Evolutionary conservation across 768 basidiomycete species (phyloP).

Genomic region (Butyriboletus loyo): DNA sequence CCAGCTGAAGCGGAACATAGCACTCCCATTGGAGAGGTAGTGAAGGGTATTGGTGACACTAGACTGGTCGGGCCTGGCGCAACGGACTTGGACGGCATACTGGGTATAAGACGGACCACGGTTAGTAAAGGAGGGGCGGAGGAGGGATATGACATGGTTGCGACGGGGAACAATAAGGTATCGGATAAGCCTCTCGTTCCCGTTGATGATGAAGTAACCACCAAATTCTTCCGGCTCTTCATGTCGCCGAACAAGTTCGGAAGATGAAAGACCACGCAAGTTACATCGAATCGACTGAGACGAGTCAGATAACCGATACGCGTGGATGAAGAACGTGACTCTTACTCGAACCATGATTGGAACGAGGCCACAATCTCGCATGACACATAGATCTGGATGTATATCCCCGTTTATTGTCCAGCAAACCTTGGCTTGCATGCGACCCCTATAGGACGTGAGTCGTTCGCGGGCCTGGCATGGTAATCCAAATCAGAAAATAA

Average conservation of each 20-base stretch:
- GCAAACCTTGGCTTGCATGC: slow-evolving; percentile 81
- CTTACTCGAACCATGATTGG: slow-evolving; percentile 97
- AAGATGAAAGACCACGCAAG: slow-evolving; percentile 78
- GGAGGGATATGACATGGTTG: slow-evolving; percentile 91
- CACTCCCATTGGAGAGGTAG: slow-evolving; percentile 93
- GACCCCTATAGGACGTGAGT: slow-evolving; percentile 85
- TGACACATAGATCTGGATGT: slow-evolving; percentile 64
- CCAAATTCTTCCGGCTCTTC: slow-evolving; percentile 99
- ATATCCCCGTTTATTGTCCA: slow-evolving; percentile 73
- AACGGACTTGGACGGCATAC: slow-evolving; percentile 93
- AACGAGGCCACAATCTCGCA: slow-evolving; percentile 83
- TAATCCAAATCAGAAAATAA: slow-evolving; percentile 7
- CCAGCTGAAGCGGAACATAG: slow-evolving; percentile 97
- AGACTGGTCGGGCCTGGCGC: slow-evolving; percentile 90
- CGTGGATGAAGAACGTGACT: slow-evolving; percentile 10
- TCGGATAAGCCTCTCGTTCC: slow-evolving; percentile 97
- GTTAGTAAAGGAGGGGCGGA: slow-evolving; percentile 86
- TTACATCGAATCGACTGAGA: slow-evolving; percentile 87
- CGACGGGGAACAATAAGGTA: slow-evolving; percentile 95
- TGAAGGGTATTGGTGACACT: slow-evolving; percentile 95
- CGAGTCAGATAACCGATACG: neutral
- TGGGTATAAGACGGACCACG: slow-evolving; percentile 95
- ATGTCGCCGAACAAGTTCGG: slow-evolving; percentile 82
- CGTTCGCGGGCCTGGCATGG: slow-evolving; percentile 80
- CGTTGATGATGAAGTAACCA: slow-evolving; percentile 98